Percentiles rank a stretch among this genome's conserved stretches.
phyloP scores from a whole-genome alignment of 2,329 filamentous ascomycete species.

The Aspergillus sp. region DNA sequence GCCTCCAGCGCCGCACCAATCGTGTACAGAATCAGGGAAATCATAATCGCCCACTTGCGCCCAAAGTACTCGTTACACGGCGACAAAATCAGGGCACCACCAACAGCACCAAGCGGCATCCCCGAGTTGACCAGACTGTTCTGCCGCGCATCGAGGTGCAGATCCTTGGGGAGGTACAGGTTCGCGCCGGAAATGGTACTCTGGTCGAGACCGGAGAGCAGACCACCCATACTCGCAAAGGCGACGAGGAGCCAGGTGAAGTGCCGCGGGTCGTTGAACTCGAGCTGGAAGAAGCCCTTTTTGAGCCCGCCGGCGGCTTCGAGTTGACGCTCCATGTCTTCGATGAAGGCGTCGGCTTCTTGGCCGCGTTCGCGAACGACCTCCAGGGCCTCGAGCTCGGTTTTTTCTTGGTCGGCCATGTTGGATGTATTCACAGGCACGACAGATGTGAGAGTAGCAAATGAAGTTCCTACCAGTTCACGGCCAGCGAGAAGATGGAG shows the following conservation, averaged over 20 bases:
- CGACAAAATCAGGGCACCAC: constrained; percentile 68
- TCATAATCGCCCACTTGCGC: constrained; percentile 69
- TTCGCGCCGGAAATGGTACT: constrained; percentile 71
- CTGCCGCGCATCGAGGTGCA: constrained; percentile 60
- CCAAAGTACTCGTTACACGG: constrained; percentile 71
- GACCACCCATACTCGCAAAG: constrained; percentile 76
- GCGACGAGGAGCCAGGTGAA: constrained; percentile 72
- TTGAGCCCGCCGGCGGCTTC: constrained; percentile 38
- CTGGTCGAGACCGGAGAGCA: constrained; percentile 74
- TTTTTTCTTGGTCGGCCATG: constrained; percentile 12
- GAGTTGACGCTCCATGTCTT: constrained; percentile 30
- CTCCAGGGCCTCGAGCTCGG: constrained; percentile 11
- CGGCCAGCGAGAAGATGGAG: neutral
- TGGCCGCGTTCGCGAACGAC: constrained; percentile 14
- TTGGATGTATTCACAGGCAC: neutral
- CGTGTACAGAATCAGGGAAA: constrained; percentile 72
- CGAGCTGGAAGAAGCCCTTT: constrained; percentile 56
- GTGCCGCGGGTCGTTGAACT: constrained; percentile 55
- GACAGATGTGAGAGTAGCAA: neutral
- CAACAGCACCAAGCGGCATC: constrained; percentile 74
- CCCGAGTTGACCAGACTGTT: constrained; percentile 70
- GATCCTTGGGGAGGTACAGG: constrained; percentile 65
- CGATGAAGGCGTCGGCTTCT: constrained; percentile 11
- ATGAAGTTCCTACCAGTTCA: neutral
- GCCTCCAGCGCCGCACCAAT: constrained; percentile 71